A percentile compares a stretch with the other conserved stretches of the same genome.
These are phyloP conservation scores for Zygosaccharomyces siamensis DNA, from an alignment of 805 yeast species.

Conservation along the genomic window DNA sequence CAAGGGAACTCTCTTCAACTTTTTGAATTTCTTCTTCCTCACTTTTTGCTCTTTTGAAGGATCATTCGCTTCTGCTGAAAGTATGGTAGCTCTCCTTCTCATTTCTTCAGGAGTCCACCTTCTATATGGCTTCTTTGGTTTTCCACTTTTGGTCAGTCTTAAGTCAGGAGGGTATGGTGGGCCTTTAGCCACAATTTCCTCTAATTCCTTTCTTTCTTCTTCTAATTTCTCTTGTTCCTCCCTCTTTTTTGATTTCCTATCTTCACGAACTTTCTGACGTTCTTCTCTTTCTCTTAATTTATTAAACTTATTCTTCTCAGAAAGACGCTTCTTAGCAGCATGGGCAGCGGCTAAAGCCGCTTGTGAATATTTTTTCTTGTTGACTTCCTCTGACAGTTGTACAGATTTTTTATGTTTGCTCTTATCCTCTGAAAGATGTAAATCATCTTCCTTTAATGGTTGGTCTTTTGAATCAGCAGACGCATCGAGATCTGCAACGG, in stretches of 20 bases:
- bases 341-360: constrained; percentile 29
- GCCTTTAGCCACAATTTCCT: constrained; percentile 31
- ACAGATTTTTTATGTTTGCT: neutral
- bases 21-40: constrained; percentile 19
- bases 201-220: constrained; percentile 27
- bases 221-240: constrained; percentile 21
- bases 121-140: constrained; percentile 34
- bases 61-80: constrained; percentile 14
- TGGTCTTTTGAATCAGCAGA: constrained; percentile 29
- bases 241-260: constrained; percentile 20
- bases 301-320: constrained; percentile 18
- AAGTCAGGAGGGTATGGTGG: constrained; percentile 34
- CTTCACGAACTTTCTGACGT: constrained; percentile 16
- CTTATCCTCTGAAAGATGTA: neutral
- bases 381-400: constrained; percentile 15
- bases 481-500: constrained; percentile 18
- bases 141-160: constrained; percentile 31
- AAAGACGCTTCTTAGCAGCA: constrained; percentile 24
- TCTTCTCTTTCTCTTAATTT: constrained; percentile 18
- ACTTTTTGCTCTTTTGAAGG: constrained; percentile 20
- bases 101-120: constrained; percentile 34
- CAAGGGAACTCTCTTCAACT: constrained; percentile 24
- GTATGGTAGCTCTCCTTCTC: constrained; percentile 23
- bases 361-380: constrained; percentile 21
- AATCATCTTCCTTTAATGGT: constrained; percentile 5